A percentile compares a stretch with the other conserved stretches of the same genome.
Evolutionary conservation across 1,139 yeast species (phyloP).

Genomic region (Candida sojae): DNA sequence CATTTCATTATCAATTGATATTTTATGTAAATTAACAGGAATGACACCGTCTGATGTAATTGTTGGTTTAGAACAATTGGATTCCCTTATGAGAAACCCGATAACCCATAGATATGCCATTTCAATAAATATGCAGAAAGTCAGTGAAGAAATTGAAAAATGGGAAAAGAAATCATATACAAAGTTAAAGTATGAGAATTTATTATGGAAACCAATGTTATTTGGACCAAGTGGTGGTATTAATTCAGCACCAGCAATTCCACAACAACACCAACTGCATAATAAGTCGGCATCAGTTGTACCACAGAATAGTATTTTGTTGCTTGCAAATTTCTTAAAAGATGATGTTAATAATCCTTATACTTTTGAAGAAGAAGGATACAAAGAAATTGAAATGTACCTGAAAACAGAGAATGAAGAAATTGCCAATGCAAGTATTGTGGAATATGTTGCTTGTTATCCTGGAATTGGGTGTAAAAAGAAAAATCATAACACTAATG

Average conservation of each 20-base stretch:
- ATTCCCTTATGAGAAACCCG: conserved; percentile 54
- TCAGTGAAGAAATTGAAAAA: conserved; percentile 45
- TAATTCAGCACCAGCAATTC: conserved; percentile 51
- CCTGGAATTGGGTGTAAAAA: conserved; percentile 26
- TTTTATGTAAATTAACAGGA: conserved; percentile 71
- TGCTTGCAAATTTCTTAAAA: conserved; percentile 55
- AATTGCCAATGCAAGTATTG: conserved; percentile 15
- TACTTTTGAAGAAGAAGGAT: conserved; percentile 55
- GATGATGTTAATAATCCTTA: conserved; percentile 68
- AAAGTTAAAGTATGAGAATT: conserved; percentile 47
- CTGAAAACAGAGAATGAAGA: conserved; percentile 27
- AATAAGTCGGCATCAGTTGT: conserved; percentile 1
- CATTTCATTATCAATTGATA: conserved; percentile 52
- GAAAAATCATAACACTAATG: conserved; percentile 2
- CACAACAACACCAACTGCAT: conserved; percentile 12
- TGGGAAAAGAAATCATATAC: conserved; percentile 63
- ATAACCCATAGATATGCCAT: conserved; percentile 52
- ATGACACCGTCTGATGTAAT: conserved; percentile 87
- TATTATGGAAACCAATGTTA: conserved; percentile 82
- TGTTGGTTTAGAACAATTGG: conserved; percentile 79
- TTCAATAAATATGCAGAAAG: conserved; percentile 45
- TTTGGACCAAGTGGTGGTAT: conserved; percentile 85
- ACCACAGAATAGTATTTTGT: conserved; percentile 52
- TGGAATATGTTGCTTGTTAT: conserved; percentile 29
- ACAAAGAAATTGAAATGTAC: conserved; percentile 38